Evolutionary conservation across 2,329 filamentous ascomycete genomes (phyloP), one percentile per base, ranked within the genome.

Genomic region (Didymella segeticola): DNA sequence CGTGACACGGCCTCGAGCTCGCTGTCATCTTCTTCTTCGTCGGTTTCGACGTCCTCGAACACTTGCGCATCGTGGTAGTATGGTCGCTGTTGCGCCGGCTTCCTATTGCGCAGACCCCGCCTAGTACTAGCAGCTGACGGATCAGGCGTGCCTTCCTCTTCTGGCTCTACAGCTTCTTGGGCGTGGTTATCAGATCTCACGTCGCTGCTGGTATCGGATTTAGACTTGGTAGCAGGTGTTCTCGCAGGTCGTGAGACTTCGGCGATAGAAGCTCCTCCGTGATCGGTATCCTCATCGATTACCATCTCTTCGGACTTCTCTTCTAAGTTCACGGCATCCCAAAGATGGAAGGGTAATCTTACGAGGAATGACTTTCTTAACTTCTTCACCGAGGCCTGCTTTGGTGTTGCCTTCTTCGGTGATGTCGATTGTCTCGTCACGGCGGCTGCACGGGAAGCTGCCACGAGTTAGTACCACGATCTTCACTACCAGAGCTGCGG

Each of bases 61-160:
- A 70, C 45, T 39, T 72, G 67, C 14, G 68, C 69, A 56, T 72
- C 62, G 23, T 71, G 68, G 34, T 62, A 69, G 55, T 74, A 74
- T 9, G 71, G 71, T 20, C 70, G 62, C 47, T 72, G 67, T 43
- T 74, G 71, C 15, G 71, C 69, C 27, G 70, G 68, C 33, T 69
- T 71, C 47, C 71, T 63, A 22, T 61, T 60, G 17, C 71, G 69
- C n/a, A 74, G 57, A 12, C 69, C 69, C 26, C 71, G 67, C 41
- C 70, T 61, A 4, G 65, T 60, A 14, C 62, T 53, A 23, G 66
- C 42, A 15, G 68, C 58, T 43, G 66, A 59, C 20, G 53, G 53
- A 26, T 68, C 63, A n/a, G 70, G 64, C 22, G 71, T 65, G 25
- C 49, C 60, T 27, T 60, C 53, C 17, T 47, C 45, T 22, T 53